A percentile compares a stretch with the other conserved stretches of the same genome.
phyloP scores from a whole-genome alignment of 345 rosid species.

The Toxicodendron radicans region DNA sequence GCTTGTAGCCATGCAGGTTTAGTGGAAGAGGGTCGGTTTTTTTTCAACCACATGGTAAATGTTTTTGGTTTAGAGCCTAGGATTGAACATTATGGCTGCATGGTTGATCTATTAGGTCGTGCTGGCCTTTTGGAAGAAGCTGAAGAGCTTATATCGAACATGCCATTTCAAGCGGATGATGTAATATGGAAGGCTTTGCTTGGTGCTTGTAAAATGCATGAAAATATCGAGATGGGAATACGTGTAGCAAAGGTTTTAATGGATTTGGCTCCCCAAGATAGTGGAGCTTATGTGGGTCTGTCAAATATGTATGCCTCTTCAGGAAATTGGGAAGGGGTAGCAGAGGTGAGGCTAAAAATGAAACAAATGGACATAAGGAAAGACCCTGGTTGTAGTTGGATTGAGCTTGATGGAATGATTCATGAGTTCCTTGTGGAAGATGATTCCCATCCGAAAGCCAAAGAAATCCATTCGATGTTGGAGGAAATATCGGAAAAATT shows the following conservation, averaged over 20 bases:
- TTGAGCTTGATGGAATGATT: constrained; percentile 56
- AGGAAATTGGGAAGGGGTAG: constrained; percentile 64
- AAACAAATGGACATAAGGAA: constrained; percentile 65
- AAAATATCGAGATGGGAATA: constrained; percentile 55
- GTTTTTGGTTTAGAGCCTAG: constrained; percentile 56
- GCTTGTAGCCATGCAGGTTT: constrained; percentile 76
- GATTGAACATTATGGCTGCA: constrained; percentile 72
- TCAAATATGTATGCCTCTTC: constrained; percentile 64
- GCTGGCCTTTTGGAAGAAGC: constrained; percentile 61
- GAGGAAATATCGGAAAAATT: constrained; percentile 30
- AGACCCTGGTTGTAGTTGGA: constrained; percentile 78
- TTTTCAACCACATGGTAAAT: constrained; percentile 54
- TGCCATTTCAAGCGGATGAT: constrained; percentile 61
- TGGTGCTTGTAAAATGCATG: constrained; percentile 64
- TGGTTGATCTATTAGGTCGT: constrained; percentile 74
- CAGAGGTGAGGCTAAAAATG: constrained; percentile 61
- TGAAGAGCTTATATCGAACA: constrained; percentile 53
- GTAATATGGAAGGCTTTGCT: constrained; percentile 69
- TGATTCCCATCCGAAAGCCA: constrained; percentile 45
- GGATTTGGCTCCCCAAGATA: constrained; percentile 56
- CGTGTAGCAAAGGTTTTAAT: constrained; percentile 51
- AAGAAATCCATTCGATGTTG: constrained; percentile 37
- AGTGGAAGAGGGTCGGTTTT: constrained; percentile 51
- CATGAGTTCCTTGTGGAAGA: constrained; percentile 74
- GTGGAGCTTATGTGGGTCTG: constrained; percentile 70